phyloP scores from a whole-genome alignment of 2,329 filamentous ascomycete genomes.

The Lasiodiplodia sp. region DNA sequence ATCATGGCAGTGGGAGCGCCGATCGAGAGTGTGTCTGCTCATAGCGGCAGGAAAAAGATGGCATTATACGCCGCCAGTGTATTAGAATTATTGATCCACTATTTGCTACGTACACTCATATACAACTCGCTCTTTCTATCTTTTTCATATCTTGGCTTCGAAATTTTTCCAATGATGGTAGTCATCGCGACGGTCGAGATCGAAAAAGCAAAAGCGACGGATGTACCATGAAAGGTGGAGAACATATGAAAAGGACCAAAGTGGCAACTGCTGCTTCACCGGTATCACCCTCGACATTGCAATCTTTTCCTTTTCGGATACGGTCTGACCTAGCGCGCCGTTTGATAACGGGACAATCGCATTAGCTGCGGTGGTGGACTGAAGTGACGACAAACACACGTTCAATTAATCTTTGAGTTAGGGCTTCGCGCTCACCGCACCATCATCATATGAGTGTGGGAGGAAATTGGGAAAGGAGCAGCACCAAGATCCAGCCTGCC shows the following conservation, averaged over 20 bases:
- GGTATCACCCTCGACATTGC: background rate
- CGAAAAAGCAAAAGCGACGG: background rate
- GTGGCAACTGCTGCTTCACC: background rate
- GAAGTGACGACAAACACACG: background rate
- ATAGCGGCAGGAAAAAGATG: background rate
- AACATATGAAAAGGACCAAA: background rate
- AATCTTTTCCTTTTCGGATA: background rate
- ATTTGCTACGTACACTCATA: too few relatives aligned
- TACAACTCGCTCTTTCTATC: too few relatives aligned
- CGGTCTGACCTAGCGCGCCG: background rate
- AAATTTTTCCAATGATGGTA: background rate
- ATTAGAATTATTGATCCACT: background rate
- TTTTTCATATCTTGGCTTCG: too few relatives aligned
- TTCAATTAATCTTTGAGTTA: background rate
- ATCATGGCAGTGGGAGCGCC: background rate
- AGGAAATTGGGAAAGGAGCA: background rate
- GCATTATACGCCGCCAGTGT: background rate
- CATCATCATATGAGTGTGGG: background rate
- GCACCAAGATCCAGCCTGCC: background rate
- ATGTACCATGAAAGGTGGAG: background rate
- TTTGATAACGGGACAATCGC: background rate
- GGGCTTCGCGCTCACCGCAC: background rate
- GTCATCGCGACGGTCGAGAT: background rate
- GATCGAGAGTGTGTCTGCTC: background rate
- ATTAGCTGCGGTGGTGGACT: background rate